phyloP scores from a whole-genome alignment of 2,329 filamentous ascomycete genomes.

The Clonostachys solani region DNA sequence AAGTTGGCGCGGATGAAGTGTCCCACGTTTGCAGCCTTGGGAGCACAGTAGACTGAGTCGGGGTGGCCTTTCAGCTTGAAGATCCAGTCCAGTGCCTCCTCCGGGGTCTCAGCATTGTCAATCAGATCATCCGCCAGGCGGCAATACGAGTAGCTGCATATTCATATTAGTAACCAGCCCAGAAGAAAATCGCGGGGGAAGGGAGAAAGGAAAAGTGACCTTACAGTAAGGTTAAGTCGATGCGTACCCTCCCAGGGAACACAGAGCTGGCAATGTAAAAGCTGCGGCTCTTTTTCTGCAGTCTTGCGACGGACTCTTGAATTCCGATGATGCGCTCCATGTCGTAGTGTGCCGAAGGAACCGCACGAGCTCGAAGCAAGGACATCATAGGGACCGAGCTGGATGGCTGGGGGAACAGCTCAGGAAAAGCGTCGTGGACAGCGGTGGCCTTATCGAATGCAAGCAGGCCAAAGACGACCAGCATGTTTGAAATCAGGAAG shows the following conservation, averaged over 20 bases:
- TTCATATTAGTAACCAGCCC: background rate
- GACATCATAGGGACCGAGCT: conserved; percentile 37
- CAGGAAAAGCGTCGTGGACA: conserved; percentile 59
- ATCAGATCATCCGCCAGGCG: conserved; percentile 70
- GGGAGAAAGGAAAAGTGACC: conserved; percentile 15
- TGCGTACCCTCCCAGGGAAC: conserved; percentile 63
- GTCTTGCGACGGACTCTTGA: conserved; percentile 50
- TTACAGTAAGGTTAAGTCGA: conserved; percentile 62
- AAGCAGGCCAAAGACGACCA: conserved; percentile 66
- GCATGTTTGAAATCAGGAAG: conserved; percentile 64
- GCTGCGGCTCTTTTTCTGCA: conserved; percentile 64
- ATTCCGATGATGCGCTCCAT: conserved; percentile 53
- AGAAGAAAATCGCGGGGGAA: background rate
- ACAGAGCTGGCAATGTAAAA: conserved; percentile 70
- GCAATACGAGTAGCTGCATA: conserved; percentile 61
- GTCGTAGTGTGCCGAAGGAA: conserved; percentile 46
- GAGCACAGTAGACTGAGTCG: conserved; percentile 41
- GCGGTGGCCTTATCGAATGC: conserved; percentile 68
- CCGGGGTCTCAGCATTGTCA: conserved; percentile 52
- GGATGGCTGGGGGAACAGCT: conserved; percentile 46
- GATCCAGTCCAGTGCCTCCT: conserved; percentile 55
- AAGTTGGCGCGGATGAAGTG: conserved; percentile 43
- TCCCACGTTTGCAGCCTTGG: conserved; percentile 8
- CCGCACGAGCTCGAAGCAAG: conserved; percentile 46
- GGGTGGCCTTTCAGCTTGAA: conserved; percentile 53